Evolutionary conservation across 805 yeast species (phyloP), one percentile per base, ranked within the genome.

Genomic region (Blastobotrys terrestris): DNA sequence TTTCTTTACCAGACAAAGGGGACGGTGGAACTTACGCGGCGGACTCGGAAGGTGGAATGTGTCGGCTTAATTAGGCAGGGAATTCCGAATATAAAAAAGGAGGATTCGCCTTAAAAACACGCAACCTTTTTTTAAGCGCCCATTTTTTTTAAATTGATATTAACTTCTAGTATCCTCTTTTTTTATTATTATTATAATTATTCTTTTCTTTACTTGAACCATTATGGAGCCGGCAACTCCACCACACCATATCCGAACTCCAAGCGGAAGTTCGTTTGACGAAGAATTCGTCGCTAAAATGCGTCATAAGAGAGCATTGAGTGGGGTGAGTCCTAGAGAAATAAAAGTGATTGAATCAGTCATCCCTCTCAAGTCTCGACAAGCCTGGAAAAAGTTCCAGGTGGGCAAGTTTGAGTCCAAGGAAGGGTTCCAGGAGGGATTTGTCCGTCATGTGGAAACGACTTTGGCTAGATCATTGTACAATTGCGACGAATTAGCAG

Each of bases 321-420:
- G 96, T 0, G 97, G 97, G 31, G 87, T 90, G 69, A 83, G 95
- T 2, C 96, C 96, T 8, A 85, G 87, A 60, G 96, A 90, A 68
- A 87, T 90, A 61, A 81, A 84, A 62, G 80, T 87, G 39, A 83
- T 87, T 64, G 96, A 90, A 66, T 80, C 88, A 42, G 75, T 81
- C 31, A 88, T 90, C 63, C 97, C 97, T 0, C 75, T 83, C 55
- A 78, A 82, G 56, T 84, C 91, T 31, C 81, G 95, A 60, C 79
- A 80, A 56, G 69, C 81, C 35, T 90, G 97, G 97, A 75, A 78
- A 60, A 83, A 83, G 65, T 83, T 78, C 65, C 79, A 84, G 35
- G 81, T 80, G 31, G 68, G 71, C 58, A 80, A 77, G 59, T 74
- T 79, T 55, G 56, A 61, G 14, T 69, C 76, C 50, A 74, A 72